Percentiles rank a stretch among this genome's conserved stretches.
Evolutionary conservation across 176 grass and related monocot species (phyloP).

Genomic region (Eleusine coracana): DNA sequence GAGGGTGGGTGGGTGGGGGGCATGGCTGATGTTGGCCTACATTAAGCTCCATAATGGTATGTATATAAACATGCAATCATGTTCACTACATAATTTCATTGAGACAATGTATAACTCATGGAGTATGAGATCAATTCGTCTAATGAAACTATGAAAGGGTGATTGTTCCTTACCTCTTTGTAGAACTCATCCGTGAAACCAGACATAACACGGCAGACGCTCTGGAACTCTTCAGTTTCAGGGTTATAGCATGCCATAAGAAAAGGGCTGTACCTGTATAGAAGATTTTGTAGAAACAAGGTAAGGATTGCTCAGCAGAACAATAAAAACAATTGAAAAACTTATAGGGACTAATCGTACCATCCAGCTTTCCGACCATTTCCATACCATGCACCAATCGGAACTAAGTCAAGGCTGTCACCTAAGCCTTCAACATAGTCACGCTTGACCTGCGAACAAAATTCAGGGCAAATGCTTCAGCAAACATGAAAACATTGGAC

Average conservation of each 20-base stretch:
- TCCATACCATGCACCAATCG: slow-evolving; percentile 91
- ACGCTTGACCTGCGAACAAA: slow-evolving; percentile 71
- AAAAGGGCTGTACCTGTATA: slow-evolving; percentile 91
- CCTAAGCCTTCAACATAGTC: slow-evolving; percentile 95
- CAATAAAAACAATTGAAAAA: slow-evolving; percentile 10
- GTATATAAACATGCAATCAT: slow-evolving; percentile 3
- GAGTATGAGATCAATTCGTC: slow-evolving; percentile 4
- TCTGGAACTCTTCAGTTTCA: slow-evolving; percentile 90
- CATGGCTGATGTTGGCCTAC: no score
- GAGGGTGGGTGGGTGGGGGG: no score
- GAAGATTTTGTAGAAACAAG: slow-evolving; percentile 20
- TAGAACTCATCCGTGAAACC: slow-evolving; percentile 94
- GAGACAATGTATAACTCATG: neutral
- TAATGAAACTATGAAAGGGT: neutral
- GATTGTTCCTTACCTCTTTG: slow-evolving; percentile 70
- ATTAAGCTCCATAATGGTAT: neutral
- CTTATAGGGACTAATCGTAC: slow-evolving; percentile 38
- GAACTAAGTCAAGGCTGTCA: slow-evolving; percentile 90
- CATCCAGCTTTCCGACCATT: slow-evolving; percentile 97
- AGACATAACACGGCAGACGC: slow-evolving; percentile 94
- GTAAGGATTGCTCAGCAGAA: slow-evolving; percentile 13
- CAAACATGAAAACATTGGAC: slow-evolving; percentile 31
- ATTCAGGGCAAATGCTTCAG: slow-evolving; percentile 22
- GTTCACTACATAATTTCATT: neutral
- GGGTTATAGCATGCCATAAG: slow-evolving; percentile 99